A percentile compares a stretch with the other conserved stretches of the same genome.
These are phyloP conservation scores for Penicillium sclerotigenum DNA, from an alignment of 2,329 filamentous ascomycete genomes.

Conservation along the genomic window DNA sequence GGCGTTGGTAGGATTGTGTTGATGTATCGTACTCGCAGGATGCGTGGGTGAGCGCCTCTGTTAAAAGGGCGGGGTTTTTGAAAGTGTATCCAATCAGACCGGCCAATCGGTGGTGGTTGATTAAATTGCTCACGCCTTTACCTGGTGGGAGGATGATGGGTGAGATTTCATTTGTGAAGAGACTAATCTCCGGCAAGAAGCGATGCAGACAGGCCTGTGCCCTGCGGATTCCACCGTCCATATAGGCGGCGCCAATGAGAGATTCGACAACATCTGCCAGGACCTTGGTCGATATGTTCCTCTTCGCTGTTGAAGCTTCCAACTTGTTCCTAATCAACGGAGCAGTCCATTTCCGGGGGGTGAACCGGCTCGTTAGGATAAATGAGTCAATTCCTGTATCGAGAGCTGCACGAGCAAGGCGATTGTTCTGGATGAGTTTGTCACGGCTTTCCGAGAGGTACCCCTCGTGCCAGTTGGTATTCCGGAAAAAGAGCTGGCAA, in stretches of 20 bases:
- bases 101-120: slow-evolving; percentile 17
- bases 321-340: slow-evolving; percentile 51
- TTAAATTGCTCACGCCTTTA: slow-evolving; percentile 8
- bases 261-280: slow-evolving; percentile 87
- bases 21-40: slow-evolving; percentile 55
- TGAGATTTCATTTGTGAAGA: slow-evolving; percentile 12
- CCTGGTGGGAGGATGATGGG: background rate
- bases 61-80: slow-evolving; percentile 61
- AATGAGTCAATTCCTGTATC: slow-evolving; percentile 66
- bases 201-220: slow-evolving; percentile 62
- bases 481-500: slow-evolving; percentile 59
- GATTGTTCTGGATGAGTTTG: slow-evolving; percentile 68
- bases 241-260: slow-evolving; percentile 71
- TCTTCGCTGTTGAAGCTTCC: slow-evolving; percentile 20
- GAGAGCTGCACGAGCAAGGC: slow-evolving; percentile 64
- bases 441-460: slow-evolving; percentile 68
- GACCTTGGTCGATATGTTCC: slow-evolving; percentile 66
- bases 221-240: slow-evolving; percentile 64
- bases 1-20: slow-evolving; percentile 63
- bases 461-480: slow-evolving; percentile 71
- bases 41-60: slow-evolving; percentile 78
- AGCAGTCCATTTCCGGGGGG: slow-evolving; percentile 68
- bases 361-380: slow-evolving; percentile 67
- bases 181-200: slow-evolving; percentile 59
- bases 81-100: slow-evolving; percentile 65